These are phyloP conservation scores for Lotus japonicus DNA, from an alignment of 306 rosid genomes.

Conservation along the genomic window DNA sequence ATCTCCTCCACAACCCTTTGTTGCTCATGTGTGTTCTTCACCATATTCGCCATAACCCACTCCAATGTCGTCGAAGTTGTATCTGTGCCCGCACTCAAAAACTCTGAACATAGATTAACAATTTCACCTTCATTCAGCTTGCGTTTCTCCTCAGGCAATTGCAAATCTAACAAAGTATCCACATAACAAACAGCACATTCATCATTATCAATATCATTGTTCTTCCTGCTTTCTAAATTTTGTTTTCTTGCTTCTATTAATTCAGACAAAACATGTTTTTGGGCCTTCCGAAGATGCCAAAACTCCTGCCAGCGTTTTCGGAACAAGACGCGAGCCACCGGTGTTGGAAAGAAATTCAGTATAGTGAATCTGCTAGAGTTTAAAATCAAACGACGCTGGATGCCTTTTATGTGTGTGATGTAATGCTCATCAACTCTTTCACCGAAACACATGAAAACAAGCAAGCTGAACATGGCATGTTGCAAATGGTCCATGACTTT, in stretches of 20 bases:
- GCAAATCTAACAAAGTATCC: constrained; percentile 28
- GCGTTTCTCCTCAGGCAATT: constrained; percentile 12
- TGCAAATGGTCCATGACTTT: no score
- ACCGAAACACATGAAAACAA: constrained; percentile 33
- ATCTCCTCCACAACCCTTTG: constrained; percentile 18
- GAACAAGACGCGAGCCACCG: not conserved
- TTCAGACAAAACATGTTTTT: not conserved
- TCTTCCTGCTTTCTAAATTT: not conserved
- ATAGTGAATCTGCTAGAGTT: not conserved
- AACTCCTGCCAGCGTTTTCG: constrained; percentile 18
- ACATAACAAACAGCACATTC: constrained; percentile 2
- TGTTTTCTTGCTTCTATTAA: not conserved
- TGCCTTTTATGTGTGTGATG: not conserved
- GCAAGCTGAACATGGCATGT: constrained; percentile 15
- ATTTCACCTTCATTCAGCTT: constrained; percentile 21
- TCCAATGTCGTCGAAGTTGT: constrained; percentile 24
- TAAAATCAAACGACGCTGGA: not conserved
- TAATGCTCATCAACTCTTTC: not conserved
- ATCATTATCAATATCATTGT: not conserved
- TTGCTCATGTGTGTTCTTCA: constrained; percentile 14
- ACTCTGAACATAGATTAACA: constrained; percentile 19
- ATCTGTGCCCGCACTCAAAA: constrained; percentile 20
- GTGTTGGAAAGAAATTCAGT: constrained; percentile 1
- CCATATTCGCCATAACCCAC: constrained; percentile 38
- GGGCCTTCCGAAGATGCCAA: not conserved